These are phyloP conservation scores for Cordyceps fumosorosea DNA, from an alignment of 2,329 filamentous ascomycete genomes.

Conservation along the genomic window DNA sequence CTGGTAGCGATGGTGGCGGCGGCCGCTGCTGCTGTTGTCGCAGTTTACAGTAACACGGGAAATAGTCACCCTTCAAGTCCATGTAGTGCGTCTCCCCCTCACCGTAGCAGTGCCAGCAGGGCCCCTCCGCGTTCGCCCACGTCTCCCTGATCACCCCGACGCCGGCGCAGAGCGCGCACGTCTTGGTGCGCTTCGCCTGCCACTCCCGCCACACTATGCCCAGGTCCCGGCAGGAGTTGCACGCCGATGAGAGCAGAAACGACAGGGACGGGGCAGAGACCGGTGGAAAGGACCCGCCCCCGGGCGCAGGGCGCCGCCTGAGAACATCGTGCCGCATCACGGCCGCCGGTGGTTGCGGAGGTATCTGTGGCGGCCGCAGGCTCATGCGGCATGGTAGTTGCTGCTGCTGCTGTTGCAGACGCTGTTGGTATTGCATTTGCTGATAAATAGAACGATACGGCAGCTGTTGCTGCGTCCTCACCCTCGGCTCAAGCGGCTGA, in stretches of 20 bases:
- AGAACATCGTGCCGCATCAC: too few species aligned
- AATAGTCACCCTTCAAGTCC: not conserved
- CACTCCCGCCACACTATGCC: not conserved
- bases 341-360: not conserved
- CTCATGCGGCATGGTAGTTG: too few species aligned
- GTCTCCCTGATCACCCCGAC: not conserved
- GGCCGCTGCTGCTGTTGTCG: not conserved
- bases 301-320: too few species aligned
- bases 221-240: not conserved
- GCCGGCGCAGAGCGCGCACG: not conserved
- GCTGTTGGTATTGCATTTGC: too few species aligned
- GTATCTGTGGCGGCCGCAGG: not conserved
- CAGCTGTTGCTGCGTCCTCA: too few species aligned
- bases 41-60: not conserved
- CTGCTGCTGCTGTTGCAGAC: too few species aligned
- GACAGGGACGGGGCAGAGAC: not conserved
- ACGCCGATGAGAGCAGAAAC: not conserved
- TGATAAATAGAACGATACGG: too few species aligned
- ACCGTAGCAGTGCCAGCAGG: constrained; percentile 5
- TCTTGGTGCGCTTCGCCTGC: not conserved
- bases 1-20: not conserved
- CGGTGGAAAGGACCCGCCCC: not conserved
- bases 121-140: not conserved
- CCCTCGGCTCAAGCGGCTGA: not conserved
- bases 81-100: not conserved